Base-by-base conservation (phyloP, 2,329 filamentous ascomycete genomes). In the Zymoseptoria tritici region DNA sequence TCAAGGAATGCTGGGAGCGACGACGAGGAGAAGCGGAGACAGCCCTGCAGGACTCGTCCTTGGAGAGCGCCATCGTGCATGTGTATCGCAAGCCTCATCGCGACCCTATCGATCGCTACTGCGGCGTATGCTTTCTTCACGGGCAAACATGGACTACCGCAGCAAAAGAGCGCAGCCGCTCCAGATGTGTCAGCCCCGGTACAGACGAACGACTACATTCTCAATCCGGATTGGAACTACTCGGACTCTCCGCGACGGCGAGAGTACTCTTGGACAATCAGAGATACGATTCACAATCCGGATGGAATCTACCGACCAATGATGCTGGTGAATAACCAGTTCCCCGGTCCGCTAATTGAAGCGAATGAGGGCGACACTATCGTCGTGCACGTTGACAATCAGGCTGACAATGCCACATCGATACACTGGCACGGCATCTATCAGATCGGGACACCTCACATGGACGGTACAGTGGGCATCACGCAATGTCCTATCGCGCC, bases 251-350 rank as follows among this genome's bases (percentile, higher is more conserved):
- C 80, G 0, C 78, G 77, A 16, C 78, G 77, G 2, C 79, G 86
- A 65, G 79, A 83, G 62, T 86, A 85, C 66, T 74, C 80, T 61
- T 89, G 85, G 85, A 81, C 76, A 0, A 80, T 89, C 29, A 70
- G 74, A 9, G 83, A 87, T 61, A 80, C 81, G 31, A 74, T 78
- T 0, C 78, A 83, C 50, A 85, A 84, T 57, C 86, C 85, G 0
- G 84, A 88, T 66, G 85, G 75, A 9, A 68, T 77, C 13, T 75
- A 68, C 55, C 66, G 76, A 11, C 72, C 72, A 1, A 76, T 78
- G 75, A 72, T 76, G 11, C 64, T 77, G 22, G 74, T 77, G 60
- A 76, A 83, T 64, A 75, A 76, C 77, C 60, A 72, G 1, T 80
- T 81, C 56, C 79, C 79, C 0, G 79, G 80, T 3, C 79, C 79